phyloP scores from a whole-genome alignment of 805 yeast genomes.

The Ogataea glucozyma region DNA sequence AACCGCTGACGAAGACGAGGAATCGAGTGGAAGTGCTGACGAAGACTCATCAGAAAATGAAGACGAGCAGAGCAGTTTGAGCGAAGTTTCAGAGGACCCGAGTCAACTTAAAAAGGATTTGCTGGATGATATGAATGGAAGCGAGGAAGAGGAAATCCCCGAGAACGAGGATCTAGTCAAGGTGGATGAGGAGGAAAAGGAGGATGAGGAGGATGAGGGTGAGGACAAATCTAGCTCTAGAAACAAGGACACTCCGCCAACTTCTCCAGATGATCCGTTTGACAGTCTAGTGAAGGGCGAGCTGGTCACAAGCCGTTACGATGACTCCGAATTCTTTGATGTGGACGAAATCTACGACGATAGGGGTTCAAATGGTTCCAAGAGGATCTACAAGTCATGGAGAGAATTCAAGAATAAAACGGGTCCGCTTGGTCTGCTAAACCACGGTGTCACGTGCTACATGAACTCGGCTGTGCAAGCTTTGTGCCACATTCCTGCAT shows the following conservation, averaged over 20 bases:
- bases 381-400: constrained; percentile 73
- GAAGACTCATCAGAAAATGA: constrained; percentile 15
- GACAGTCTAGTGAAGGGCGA: constrained; percentile 18
- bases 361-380: constrained; percentile 61
- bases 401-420: constrained; percentile 46
- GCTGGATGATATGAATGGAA: constrained; percentile 34
- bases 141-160: constrained; percentile 31
- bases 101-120: constrained; percentile 31
- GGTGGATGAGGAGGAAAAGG: constrained; percentile 16
- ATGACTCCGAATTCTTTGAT: constrained; percentile 49
- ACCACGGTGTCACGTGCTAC: constrained; percentile 95
- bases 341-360: constrained; percentile 60
- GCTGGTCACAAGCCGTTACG: constrained; percentile 22
- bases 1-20: constrained; percentile 31
- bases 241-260: constrained; percentile 34
- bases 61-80: constrained; percentile 7
- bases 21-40: not conserved
- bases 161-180: constrained; percentile 28
- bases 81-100: constrained; percentile 21
- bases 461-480: constrained; percentile 95
- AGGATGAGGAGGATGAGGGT: constrained; percentile 29
- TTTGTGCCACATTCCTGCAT: constrained; percentile 85
- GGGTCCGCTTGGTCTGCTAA: constrained; percentile 74
- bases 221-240: constrained; percentile 20
- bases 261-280: constrained; percentile 36